Percentiles rank a stretch among this genome's conserved stretches.
Conservation (phyloP, 805 yeast genomes). For the Lipomyces orientalis region DNA sequence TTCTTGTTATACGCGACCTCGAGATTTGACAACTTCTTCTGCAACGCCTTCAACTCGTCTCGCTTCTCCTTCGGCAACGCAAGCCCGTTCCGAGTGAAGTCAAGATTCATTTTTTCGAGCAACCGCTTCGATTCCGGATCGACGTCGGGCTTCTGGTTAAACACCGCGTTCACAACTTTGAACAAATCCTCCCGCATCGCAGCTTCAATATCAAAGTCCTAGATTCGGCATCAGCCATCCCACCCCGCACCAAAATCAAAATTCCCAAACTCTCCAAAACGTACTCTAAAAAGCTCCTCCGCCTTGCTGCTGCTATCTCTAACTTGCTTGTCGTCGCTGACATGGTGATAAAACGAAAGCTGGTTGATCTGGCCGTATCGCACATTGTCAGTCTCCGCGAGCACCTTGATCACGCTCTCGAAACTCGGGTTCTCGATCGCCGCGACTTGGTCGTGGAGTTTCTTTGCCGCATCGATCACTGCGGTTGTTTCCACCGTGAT, state of each 20-base stretch:
- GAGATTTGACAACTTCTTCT: conserved; percentile 63
- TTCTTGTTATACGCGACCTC: conserved; percentile 65
- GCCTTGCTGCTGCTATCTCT: conserved; percentile 75
- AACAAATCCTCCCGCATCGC: conserved; percentile 71
- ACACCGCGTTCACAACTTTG: conserved; percentile 60
- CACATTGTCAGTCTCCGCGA: conserved; percentile 58
- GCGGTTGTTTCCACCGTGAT: conserved; percentile 53
- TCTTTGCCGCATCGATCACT: conserved; percentile 52
- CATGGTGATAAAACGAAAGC: conserved; percentile 73
- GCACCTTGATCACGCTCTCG: conserved; percentile 61
- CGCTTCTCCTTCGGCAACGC: conserved; percentile 62
- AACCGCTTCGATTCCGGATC: conserved; percentile 63
- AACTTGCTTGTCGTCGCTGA: conserved; percentile 65
- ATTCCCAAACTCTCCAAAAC: not conserved
- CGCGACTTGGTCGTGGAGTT: conserved; percentile 61
- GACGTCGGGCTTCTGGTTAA: conserved; percentile 47
- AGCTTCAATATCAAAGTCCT: conserved; percentile 66
- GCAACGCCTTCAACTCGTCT: conserved; percentile 60
- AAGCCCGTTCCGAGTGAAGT: conserved; percentile 72
- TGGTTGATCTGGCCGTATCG: conserved; percentile 55
- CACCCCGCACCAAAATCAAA: not conserved
- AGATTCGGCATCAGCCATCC: conserved; percentile 46
- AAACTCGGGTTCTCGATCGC: conserved; percentile 57
- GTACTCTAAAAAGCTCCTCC: conserved; percentile 50
- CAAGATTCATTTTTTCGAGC: conserved; percentile 61